Conservation (phyloP, 2,329 filamentous ascomycete genomes). For the Aphanoascus verrucosus region DNA sequence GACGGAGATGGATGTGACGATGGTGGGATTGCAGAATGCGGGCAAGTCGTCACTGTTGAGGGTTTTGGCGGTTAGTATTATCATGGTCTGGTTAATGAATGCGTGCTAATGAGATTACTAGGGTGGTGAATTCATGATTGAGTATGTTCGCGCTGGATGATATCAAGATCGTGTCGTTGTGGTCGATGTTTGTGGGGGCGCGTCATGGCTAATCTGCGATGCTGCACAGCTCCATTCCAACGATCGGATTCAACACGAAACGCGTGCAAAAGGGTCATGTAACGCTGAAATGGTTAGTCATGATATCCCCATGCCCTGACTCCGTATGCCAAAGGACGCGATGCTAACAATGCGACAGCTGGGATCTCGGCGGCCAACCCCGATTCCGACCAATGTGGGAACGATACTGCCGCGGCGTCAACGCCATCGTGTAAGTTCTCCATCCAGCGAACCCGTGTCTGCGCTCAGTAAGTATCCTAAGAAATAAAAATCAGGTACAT, state of each 20-base stretch:
- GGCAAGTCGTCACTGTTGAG: conserved; percentile 92
- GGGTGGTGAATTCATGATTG: conserved; percentile 97
- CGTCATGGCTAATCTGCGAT: conserved; percentile 1
- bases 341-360: conserved; percentile 42
- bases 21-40: conserved; percentile 96
- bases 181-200: no score
- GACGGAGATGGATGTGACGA: conserved; percentile 98
- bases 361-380: conserved; percentile 95
- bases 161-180: neutral
- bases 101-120: conserved; percentile 37
- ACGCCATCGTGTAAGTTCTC: conserved; percentile 67
- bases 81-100: conserved; percentile 13
- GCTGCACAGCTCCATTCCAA: conserved; percentile 74
- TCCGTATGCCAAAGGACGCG: conserved; percentile 12
- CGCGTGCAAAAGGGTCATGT: conserved; percentile 95
- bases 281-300: conserved; percentile 72
- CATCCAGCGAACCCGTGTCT: neutral
- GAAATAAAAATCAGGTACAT: conserved; percentile 56
- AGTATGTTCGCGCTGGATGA: conserved; percentile 64
- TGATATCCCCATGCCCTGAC: neutral
- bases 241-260: conserved; percentile 99
- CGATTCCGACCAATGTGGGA: conserved; percentile 99
- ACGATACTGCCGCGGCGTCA: conserved; percentile 92
- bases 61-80: conserved; percentile 73
- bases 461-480: conserved; percentile 11